Percentiles rank a stretch among this genome's conserved stretches.
These are phyloP conservation scores for Amanita pallidorosea DNA, from an alignment of 768 basidiomycete genomes.

Conservation along the genomic window DNA sequence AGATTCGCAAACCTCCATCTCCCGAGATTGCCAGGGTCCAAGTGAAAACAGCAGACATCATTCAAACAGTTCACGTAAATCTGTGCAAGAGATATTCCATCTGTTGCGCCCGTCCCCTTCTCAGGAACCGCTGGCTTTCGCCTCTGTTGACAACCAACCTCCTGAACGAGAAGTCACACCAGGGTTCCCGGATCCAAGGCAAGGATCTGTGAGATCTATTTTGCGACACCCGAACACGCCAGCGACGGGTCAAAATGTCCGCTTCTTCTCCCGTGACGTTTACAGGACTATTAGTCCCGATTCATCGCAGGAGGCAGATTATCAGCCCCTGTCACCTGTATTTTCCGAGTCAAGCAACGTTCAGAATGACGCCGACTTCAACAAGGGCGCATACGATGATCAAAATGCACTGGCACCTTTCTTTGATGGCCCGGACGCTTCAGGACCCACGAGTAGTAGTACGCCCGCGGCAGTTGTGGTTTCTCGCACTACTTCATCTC, in stretches of 20 bases:
- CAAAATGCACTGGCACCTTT: constrained; percentile 12
- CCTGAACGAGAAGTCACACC: neutral
- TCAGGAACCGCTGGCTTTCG: neutral
- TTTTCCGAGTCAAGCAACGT: constrained; percentile 6
- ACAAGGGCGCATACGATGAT: constrained; percentile 14
- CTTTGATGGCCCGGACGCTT: constrained; percentile 20
- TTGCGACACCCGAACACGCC: constrained; percentile 62
- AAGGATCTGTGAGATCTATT: constrained; percentile 59
- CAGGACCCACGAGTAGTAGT: constrained; percentile 15
- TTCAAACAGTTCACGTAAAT: constrained; percentile 5
- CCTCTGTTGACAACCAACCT: neutral
- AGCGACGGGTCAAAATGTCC: constrained; percentile 69
- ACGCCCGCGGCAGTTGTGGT: constrained; percentile 19
- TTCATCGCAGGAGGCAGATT: constrained; percentile 34
- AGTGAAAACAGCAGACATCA: neutral
- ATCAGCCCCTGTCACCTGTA: constrained; percentile 14
- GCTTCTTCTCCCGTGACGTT: constrained; percentile 65
- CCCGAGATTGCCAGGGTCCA: constrained; percentile 11
- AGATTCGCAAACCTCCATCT: constrained; percentile 25
- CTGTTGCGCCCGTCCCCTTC: constrained; percentile 8
- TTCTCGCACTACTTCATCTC: constrained; percentile 22
- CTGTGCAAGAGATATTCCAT: constrained; percentile 1
- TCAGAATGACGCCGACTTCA: neutral
- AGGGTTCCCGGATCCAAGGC: constrained; percentile 17
- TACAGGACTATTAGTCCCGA: constrained; percentile 61